phyloP scores from a whole-genome alignment of 2,329 filamentous ascomycete species.

The Penicillium occitanis region DNA sequence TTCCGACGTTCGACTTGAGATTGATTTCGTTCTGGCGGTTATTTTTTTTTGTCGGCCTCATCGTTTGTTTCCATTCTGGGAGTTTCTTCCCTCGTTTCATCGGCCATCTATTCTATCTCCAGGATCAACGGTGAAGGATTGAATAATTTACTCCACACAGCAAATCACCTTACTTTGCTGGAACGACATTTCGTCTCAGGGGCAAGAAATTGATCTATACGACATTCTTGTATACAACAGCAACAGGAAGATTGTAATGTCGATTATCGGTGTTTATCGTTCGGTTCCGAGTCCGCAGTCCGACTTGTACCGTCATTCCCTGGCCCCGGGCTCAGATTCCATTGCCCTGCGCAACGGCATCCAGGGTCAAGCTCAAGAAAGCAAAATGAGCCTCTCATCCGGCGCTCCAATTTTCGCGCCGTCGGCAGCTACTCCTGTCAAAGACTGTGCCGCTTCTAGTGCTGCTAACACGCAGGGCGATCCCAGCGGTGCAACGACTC shows the following conservation, averaged over 20 bases:
- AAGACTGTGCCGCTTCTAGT: not conserved
- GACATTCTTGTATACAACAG: not conserved
- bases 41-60: not conserved
- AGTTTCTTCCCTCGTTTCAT: not conserved
- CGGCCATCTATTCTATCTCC: not conserved
- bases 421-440: not conserved
- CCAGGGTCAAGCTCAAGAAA: conserved; percentile 5
- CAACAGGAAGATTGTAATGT: conserved; percentile 16
- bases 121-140: not conserved
- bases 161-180: not conserved
- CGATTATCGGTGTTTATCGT: conserved; percentile 18
- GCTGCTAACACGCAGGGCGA: not conserved
- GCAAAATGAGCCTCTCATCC: conserved; percentile 16
- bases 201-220: not conserved
- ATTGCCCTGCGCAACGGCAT: not conserved
- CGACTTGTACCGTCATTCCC: conserved; percentile 15
- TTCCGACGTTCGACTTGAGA: not conserved
- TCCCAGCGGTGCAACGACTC: not conserved
- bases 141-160: not conserved
- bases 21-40: not conserved
- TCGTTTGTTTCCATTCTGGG: not conserved
- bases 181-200: not conserved
- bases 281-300: conserved; percentile 17
- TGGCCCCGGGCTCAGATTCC: conserved; percentile 7
- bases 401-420: conserved; percentile 11